Base-by-base conservation (phyloP, 2,329 filamentous ascomycete genomes). In the Pseudocercospora macadamiae region DNA sequence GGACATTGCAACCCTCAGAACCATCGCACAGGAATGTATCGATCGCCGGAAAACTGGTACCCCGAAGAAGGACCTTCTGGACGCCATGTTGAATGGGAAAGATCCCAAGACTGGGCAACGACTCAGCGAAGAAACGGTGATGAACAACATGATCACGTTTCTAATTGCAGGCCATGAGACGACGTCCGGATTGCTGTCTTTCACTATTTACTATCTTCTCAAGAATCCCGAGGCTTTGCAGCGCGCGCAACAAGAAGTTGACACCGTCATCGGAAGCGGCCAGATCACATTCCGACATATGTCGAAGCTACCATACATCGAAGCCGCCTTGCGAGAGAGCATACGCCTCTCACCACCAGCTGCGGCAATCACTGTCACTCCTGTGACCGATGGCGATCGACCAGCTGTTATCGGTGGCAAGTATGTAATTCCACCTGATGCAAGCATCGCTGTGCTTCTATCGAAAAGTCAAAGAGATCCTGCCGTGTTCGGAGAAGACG, bases 91-190 rank as follows among this genome's bases (percentile, higher is more conserved):
- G 44, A 77, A 85, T 10, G 87, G 86, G 0, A 80, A 80, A 10
- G 89, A 92, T 68, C 81, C 86, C 1, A 83, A 84, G 72, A 82
- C 77, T 0, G 87, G 88, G 9, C 77, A 86, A 64, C 81, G 80
- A 14, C 75, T 91, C 62, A 81, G 77, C 1, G 85, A 90, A 59
- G 78, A 83, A 3, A 83, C 79, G 51, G 88, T 91, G 62, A 81
- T 84, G 9, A 80, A 87, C 69, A 89, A 92, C 63, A 84, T 91
- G 75, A 66, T 70, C 58, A 91, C 88, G 0, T 90, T 91, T 64
- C 73, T 91, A 4, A 86, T 88, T 65, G 86, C 87, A 54, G 86
- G 79, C 74, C 88, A 90, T 62, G 89, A 91, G 66, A 92, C 89
- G 0, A 89, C 89, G 0, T 85, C 86, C 1, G 88, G 87, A 1